A percentile compares a stretch with the other conserved stretches of the same genome.
phyloP scores from a whole-genome alignment of 495 filamentous ascomycete genomes.

The Trichoderma asperelloides region DNA sequence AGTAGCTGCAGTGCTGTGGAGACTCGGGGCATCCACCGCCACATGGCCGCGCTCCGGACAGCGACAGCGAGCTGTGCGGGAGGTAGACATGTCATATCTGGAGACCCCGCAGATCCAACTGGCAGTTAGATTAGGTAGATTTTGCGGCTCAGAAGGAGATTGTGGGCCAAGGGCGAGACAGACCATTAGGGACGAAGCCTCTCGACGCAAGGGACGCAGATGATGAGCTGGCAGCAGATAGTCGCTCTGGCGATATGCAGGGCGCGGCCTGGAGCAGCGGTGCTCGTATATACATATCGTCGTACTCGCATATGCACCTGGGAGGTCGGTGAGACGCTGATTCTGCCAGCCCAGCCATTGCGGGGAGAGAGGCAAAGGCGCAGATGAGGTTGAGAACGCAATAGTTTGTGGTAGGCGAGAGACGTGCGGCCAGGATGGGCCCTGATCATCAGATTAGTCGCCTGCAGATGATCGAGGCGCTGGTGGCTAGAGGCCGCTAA shows the following conservation, averaged over 20 bases:
- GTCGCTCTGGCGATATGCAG: not conserved
- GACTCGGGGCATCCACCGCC: not conserved
- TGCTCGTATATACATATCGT: not conserved
- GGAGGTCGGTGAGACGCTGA: not conserved
- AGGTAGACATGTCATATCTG: not conserved
- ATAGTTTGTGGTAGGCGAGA: not conserved
- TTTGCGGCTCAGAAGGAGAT: not conserved
- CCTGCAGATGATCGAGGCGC: not conserved
- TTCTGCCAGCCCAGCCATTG: not conserved
- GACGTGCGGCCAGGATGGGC: not conserved
- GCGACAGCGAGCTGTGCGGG: not conserved
- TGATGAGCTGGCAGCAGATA: not conserved
- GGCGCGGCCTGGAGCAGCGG: not conserved
- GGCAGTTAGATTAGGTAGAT: not conserved
- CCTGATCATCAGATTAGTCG: not conserved
- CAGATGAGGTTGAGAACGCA: not conserved
- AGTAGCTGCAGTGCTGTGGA: not conserved
- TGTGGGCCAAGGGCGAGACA: not conserved
- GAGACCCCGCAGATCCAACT: conserved; percentile 2
- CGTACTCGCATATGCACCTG: not conserved
- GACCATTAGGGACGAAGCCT: not conserved
- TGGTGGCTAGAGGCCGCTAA: not conserved
- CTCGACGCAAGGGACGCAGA: not conserved
- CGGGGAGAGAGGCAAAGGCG: not conserved
- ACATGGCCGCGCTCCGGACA: conserved; percentile 1